Base-by-base conservation (phyloP, 1,284 basidiomycete species). In the Ceratobasidium theobromae region DNA sequence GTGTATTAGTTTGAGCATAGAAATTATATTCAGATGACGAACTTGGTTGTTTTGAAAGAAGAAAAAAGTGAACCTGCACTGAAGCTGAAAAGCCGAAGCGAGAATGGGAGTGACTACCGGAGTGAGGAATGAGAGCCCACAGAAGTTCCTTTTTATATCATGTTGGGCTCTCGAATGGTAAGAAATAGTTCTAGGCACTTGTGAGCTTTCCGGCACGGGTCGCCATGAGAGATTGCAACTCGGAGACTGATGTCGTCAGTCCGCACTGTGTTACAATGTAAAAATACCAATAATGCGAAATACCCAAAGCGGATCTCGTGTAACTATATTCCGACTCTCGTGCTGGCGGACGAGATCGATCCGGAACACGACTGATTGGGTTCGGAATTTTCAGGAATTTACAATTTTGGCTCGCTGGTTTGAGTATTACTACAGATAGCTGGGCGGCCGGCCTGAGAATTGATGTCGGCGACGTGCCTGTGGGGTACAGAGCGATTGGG, bases 41-140 rank as follows among this genome's bases (percentile, higher is more conserved):
- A 51, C 48, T 25, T 25, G 28, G 27, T 51, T 53, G 52, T n/a
- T 30, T 35, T n/a, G 52, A 2, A 53, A 53, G 30, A 40, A 25
- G 16, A 23, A 14, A 28, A 33, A 35, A 53, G 52, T 53, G 52
- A 40, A 53, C 52, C 32, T 53, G 52, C 52, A 53, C 52, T 53
- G 12, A 33, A 25, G 32, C 8, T 18, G 52, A 53, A 53, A 32
- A 38, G 30, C 16, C 32, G n/a, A 14, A 35, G 16, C 32, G 30
- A 9, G 12, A 40, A 23, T 25, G 57, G 57, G 27, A 46, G 32
- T 45, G 57, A 62, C 46, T 51, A 49, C 46, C 46, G 45, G 57
- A 62, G 57, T 51, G 57, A 62, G 9, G 57, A 62, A 40, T n/a
- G 9, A 62, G 21, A 11, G 46, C 53, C 21, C 33, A 9, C 21